phyloP scores from a whole-genome alignment of 75 land plant genomes.

The Pinus tabuliformis region DNA sequence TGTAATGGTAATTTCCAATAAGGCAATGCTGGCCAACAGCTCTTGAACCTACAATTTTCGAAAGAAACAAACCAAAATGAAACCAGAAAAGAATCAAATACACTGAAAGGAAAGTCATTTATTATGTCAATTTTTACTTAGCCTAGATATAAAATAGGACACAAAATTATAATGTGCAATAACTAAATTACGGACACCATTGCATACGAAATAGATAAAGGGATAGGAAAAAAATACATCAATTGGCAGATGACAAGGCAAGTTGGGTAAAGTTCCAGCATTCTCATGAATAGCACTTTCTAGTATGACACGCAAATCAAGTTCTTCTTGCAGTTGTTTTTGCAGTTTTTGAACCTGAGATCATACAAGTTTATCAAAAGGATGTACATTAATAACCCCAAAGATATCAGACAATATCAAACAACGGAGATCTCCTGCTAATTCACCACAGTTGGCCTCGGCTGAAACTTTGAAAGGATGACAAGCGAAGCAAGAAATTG shows the following conservation, averaged over 20 bases:
- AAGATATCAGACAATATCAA: not conserved
- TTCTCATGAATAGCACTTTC: constrained; percentile 55
- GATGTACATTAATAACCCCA: not conserved
- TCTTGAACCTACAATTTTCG: constrained; percentile 39
- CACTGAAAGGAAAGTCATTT: not conserved
- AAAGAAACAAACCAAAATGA: not conserved
- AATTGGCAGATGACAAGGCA: constrained; percentile 49
- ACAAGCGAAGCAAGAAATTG: not conserved
- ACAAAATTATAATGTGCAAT: not conserved
- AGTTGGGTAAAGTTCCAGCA: constrained; percentile 21
- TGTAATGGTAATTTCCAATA: constrained; percentile 52
- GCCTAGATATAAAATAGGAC: not conserved
- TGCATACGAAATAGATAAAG: not conserved
- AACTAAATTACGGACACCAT: not conserved
- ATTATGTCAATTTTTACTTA: constrained; percentile 8
- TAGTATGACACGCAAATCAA: constrained; percentile 49
- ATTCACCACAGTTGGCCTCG: not conserved
- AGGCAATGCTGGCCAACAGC: constrained; percentile 58
- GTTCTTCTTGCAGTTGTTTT: constrained; percentile 51
- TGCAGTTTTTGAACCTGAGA: constrained; percentile 60
- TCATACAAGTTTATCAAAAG: not conserved
- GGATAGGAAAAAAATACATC: constrained; percentile 26
- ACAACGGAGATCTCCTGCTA: not conserved
- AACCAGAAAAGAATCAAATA: not conserved
- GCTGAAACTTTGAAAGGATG: not conserved